Conservation (phyloP, 169 alveolate species). For the Eimeria maxima region DNA sequence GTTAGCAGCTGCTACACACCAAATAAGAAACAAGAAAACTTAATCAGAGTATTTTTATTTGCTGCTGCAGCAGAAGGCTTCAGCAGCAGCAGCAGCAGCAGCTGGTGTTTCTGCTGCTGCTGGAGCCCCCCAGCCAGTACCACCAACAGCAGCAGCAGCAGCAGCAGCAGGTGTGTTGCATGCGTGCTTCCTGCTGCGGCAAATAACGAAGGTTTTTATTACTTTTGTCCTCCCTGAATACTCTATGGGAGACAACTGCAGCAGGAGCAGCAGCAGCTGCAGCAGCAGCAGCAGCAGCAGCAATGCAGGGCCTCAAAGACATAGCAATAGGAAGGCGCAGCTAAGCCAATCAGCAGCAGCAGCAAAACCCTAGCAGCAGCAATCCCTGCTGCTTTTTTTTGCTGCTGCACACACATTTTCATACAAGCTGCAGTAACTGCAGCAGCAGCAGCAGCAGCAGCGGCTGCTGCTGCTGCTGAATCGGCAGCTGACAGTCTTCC, state of each 20-base stretch:
- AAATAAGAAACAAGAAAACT: no score
- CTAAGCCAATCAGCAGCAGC: neutral
- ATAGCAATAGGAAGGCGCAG: neutral
- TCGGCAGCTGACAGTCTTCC: neutral
- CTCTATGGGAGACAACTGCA: neutral
- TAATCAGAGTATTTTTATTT: no score
- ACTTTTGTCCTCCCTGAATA: no score
- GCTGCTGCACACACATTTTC: neutral
- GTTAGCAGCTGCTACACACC: neutral
- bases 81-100: slow-evolving; percentile 8
- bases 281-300: slow-evolving; percentile 14
- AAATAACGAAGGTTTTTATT: no score
- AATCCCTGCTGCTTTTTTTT: neutral
- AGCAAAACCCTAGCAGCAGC: neutral
- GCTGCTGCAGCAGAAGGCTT: neutral
- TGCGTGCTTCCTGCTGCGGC: neutral
- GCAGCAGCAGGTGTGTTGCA: neutral
- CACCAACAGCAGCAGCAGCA: neutral
- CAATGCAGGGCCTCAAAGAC: slow-evolving; percentile 16
- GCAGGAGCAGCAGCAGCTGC: neutral
- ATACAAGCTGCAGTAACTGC: neutral
- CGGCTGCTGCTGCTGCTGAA: neutral
- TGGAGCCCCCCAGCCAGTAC: neutral
- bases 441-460: neutral
- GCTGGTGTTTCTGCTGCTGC: neutral